phyloP scores from a whole-genome alignment of 768 basidiomycete species.

The Phlebiopsis gigantea region DNA sequence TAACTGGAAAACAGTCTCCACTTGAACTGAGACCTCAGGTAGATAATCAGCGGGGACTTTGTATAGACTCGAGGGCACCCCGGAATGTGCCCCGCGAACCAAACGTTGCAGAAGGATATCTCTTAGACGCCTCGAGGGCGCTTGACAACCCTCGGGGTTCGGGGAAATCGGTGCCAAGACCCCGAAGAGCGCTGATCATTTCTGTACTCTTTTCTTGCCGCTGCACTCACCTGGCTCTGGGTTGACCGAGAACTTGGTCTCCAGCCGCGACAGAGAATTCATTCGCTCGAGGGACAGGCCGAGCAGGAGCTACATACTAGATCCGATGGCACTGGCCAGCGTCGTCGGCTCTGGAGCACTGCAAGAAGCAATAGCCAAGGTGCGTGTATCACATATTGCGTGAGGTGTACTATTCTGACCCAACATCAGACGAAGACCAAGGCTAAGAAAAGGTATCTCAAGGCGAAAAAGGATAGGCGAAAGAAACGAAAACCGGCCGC shows the following conservation, averaged over 20 bases:
- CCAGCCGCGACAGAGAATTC: not conserved
- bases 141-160: not conserved
- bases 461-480: conserved; percentile 62
- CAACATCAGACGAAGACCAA: conserved; percentile 51
- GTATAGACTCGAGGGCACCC: not conserved
- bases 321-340: not conserved
- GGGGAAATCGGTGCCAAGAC: too few relatives aligned
- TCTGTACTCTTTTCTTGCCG: not conserved
- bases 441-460: conserved; percentile 68
- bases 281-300: not conserved
- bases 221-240: not conserved
- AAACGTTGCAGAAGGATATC: not conserved
- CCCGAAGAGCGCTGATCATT: not conserved
- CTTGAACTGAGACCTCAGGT: not conserved
- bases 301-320: not conserved
- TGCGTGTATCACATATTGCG: not conserved
- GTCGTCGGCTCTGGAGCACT: not conserved
- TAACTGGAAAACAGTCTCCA: not conserved
- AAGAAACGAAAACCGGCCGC: conserved; percentile 40
- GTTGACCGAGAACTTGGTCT: not conserved
- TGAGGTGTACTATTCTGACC: not conserved
- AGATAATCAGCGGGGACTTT: not conserved
- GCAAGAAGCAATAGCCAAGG: not conserved
- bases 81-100: not conserved
- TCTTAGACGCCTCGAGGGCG: not conserved